Base-by-base conservation (phyloP, 352 stramenopile species). In the Globisporangium echinulatum region DNA sequence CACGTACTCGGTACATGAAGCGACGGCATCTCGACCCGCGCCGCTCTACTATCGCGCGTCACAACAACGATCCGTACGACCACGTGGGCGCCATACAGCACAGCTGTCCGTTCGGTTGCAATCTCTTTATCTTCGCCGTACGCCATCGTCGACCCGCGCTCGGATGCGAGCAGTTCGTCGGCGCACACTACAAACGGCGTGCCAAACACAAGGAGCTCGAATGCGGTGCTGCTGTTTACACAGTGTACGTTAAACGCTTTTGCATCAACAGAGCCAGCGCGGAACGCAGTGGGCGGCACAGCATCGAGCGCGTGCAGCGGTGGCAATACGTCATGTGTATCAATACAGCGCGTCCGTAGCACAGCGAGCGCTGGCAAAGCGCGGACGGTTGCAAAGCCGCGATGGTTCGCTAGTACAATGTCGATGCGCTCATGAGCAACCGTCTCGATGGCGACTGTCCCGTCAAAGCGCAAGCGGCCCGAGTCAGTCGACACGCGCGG, bases 401-500 rank as follows among this genome's bases (percentile, higher is more conserved):
- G 75, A 50, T 84, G 72, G 55, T 79, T 68, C 11, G 17, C 56
- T 25, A 85, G 57, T n/a, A 74, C 59, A 9, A 73, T 54, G 54
- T 70, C 49, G 19, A 59, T 52, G 8, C 54, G 44, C 44, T 81
- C 52, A 51, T 53, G 75, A 15, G 19, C n/a, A 59, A 58, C 66
- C 10, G 52, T 52, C 48, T 59, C 50, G 33, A 78, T 50, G 36
- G 54, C 40, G 50, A 82, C 67, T 36, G 39, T 61, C 43, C 72
- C 72, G 55, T 82, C 64, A 51, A 82, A 85, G 51, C 75, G 54
- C 13, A 85, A 64, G 19, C 49, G 61, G 1, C 52, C 68, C n/a
- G 69, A 71, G 49, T 75, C 75, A n/a, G 77, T 58, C 6, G 72
- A 78, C 9, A 59, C 19, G 42, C 61, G 59, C 43, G 75, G 75